A percentile compares a stretch with the other conserved stretches of the same genome.
These are phyloP conservation scores for Parastagonospora avenae DNA, from an alignment of 2,329 filamentous ascomycete species.

Conservation along the genomic window DNA sequence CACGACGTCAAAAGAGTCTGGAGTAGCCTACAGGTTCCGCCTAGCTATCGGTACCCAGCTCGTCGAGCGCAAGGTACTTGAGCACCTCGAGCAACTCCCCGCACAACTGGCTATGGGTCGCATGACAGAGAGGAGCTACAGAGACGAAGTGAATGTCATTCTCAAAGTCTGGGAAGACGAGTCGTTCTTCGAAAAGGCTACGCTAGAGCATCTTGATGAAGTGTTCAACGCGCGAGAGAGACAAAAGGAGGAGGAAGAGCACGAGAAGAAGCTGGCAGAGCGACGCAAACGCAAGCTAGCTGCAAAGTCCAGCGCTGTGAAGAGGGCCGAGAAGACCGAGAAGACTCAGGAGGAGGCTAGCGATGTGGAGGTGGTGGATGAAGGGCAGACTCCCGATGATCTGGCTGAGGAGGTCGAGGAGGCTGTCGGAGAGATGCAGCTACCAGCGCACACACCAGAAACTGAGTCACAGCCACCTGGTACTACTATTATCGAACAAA, in stretches of 20 bases:
- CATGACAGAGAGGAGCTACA: constrained; percentile 67
- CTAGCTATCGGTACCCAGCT: constrained; percentile 78
- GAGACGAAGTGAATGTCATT: constrained; percentile 39
- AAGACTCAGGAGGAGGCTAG: constrained; percentile 24
- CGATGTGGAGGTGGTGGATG: constrained; percentile 27
- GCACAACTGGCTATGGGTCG: constrained; percentile 78
- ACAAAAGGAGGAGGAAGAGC: constrained; percentile 60
- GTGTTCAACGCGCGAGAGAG: constrained; percentile 42
- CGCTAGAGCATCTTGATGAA: constrained; percentile 28
- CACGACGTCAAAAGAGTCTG: constrained; percentile 51
- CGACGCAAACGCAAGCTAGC: constrained; percentile 23
- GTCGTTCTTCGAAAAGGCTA: constrained; percentile 38
- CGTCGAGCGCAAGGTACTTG: constrained; percentile 71
- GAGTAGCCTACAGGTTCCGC: constrained; percentile 73
- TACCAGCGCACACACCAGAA: too few relatives aligned
- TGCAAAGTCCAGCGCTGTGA: constrained; percentile 7
- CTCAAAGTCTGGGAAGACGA: constrained; percentile 43
- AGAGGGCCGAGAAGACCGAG: constrained; percentile 4
- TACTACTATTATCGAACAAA: too few relatives aligned
- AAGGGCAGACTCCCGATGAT: constrained; percentile 6
- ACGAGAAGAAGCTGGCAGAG: constrained; percentile 69
- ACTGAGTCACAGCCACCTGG: too few relatives aligned
- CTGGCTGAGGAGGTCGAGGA: constrained; percentile 6
- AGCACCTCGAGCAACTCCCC: constrained; percentile 74
- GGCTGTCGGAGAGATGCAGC: not conserved